Evolutionary conservation across 495 filamentous ascomycete species (phyloP).

Genomic region (Xylaria telfairii): DNA sequence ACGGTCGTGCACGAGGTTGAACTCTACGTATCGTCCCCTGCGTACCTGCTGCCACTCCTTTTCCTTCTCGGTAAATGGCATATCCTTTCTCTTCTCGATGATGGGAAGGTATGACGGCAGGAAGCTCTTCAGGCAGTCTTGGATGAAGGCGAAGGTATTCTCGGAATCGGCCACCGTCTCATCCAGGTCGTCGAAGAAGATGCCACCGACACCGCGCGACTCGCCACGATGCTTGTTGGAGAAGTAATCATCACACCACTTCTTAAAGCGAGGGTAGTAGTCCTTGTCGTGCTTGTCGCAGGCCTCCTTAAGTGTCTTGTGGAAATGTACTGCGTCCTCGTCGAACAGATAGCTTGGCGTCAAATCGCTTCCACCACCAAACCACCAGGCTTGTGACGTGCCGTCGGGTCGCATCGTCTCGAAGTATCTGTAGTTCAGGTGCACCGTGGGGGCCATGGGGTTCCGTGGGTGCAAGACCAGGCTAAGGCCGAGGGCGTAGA

Average conservation of each 20-base stretch:
- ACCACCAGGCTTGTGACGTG: slow-evolving; percentile 90
- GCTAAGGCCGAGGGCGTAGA: slow-evolving; percentile 94
- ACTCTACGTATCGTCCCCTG: slow-evolving; percentile 93
- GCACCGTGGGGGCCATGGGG: slow-evolving; percentile 96
- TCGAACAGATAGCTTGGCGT: slow-evolving; percentile 95
- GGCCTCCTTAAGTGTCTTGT: slow-evolving; percentile 86
- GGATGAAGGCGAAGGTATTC: slow-evolving; percentile 89
- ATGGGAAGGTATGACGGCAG: slow-evolving; percentile 92
- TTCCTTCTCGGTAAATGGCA: slow-evolving; percentile 82
- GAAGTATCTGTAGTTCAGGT: slow-evolving; percentile 99
- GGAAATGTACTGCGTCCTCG: slow-evolving; percentile 96
- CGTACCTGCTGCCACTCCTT: slow-evolving; percentile 97
- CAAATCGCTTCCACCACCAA: slow-evolving; percentile 92
- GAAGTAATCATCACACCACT: slow-evolving; percentile 99
- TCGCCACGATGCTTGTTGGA: slow-evolving; percentile 89
- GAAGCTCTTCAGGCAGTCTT: slow-evolving; percentile 83
- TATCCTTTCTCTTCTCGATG: slow-evolving; percentile 83
- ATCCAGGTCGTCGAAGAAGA: slow-evolving; percentile 98
- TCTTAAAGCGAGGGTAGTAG: slow-evolving; percentile 96
- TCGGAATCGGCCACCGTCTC: slow-evolving; percentile 80
- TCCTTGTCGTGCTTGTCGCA: slow-evolving; percentile 92
- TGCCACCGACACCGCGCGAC: slow-evolving; percentile 88
- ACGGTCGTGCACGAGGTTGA: slow-evolving; percentile 97
- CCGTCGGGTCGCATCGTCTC: slow-evolving; percentile 84
- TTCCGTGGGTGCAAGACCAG: slow-evolving; percentile 92